Evolutionary conservation across 257 asterid genomes (phyloP).

Genomic region (Cinchona pubescens): DNA sequence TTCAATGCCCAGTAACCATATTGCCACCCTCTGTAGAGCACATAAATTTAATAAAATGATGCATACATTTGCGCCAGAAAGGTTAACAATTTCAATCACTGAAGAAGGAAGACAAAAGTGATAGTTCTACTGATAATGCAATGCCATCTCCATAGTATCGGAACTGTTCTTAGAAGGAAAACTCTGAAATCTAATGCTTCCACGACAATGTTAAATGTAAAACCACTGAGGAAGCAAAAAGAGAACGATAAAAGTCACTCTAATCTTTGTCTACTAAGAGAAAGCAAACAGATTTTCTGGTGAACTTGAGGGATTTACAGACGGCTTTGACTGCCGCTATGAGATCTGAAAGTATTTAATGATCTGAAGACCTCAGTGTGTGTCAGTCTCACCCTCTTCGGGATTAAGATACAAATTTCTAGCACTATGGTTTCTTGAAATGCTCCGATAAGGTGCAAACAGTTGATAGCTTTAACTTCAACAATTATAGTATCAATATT

Average conservation of each 20-base stretch:
- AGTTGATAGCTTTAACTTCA: not conserved
- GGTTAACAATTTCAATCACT: not conserved
- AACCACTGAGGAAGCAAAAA: not conserved
- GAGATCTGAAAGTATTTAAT: not conserved
- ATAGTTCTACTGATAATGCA: not conserved
- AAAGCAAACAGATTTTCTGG: not conserved
- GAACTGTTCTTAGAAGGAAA: not conserved
- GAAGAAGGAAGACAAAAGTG: not conserved
- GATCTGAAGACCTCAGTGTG: not conserved
- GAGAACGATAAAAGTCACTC: too few species aligned
- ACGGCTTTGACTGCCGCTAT: not conserved
- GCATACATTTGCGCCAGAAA: not conserved
- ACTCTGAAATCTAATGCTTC: not conserved
- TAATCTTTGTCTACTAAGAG: not conserved
- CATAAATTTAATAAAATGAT: constrained; percentile 26
- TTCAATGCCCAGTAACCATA: constrained; percentile 58
- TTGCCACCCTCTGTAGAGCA: constrained; percentile 61
- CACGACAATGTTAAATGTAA: not conserved
- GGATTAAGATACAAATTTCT: not conserved
- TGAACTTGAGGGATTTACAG: not conserved
- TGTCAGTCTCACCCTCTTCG: not conserved
- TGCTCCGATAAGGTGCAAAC: not conserved
- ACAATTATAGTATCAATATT: not conserved
- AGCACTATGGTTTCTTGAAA: not conserved
- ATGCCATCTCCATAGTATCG: not conserved